Evolutionary conservation across 164 flowering plant species (phyloP).

Genomic region (Tetracentron sinense): DNA sequence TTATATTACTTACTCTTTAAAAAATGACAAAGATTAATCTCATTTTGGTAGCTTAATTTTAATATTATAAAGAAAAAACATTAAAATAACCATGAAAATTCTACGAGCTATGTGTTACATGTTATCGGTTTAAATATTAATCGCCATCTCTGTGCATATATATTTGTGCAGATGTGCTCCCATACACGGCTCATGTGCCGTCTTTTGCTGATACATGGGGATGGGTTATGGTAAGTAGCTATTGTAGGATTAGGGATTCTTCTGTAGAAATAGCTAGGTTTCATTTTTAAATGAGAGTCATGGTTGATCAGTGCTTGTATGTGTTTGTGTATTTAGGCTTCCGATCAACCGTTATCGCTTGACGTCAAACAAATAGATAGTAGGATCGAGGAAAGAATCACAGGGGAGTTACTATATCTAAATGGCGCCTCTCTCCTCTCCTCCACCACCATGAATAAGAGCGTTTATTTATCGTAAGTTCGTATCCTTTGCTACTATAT

Average conservation of each 20-base stretch:
- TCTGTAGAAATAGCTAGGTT: no score
- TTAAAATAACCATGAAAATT: no score
- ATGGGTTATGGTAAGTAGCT: conserved; percentile 74
- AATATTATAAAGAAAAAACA: no score
- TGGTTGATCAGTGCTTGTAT: no score
- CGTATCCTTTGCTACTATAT: not conserved
- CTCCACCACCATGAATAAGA: conserved; percentile 66
- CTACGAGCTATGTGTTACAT: no score
- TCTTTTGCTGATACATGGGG: conserved; percentile 96
- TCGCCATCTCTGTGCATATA: not conserved
- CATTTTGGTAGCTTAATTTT: no score
- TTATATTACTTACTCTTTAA: no score
- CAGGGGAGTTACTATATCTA: conserved; percentile 58
- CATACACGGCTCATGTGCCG: conserved; percentile 84
- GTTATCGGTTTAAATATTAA: no score
- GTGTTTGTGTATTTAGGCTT: conserved; percentile 49
- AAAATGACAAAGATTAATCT: no score
- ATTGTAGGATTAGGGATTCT: not conserved
- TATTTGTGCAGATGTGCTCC: conserved; percentile 66
- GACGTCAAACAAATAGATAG: conserved; percentile 54
- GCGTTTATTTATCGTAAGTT: conserved; percentile 54
- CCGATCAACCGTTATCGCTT: conserved; percentile 59
- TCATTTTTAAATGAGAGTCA: no score
- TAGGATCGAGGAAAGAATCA: conserved; percentile 55
- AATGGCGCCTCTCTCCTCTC: conserved; percentile 61